Percentiles rank a stretch among this genome's conserved stretches.
phyloP scores from a whole-genome alignment of 106 monocot genomes.

The Ottelia alismoides region DNA sequence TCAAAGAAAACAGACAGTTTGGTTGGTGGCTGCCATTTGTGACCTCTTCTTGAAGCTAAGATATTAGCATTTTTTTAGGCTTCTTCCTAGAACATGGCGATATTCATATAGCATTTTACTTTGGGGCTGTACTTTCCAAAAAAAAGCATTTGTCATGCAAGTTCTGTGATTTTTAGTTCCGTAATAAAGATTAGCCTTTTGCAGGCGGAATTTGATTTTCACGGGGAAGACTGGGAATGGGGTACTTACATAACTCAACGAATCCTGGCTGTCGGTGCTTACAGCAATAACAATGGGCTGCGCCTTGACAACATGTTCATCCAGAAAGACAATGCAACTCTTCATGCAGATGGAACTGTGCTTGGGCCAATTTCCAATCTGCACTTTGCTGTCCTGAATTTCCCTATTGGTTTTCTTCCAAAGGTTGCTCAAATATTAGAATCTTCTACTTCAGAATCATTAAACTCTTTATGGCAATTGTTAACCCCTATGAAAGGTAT shows the following conservation, averaged over 20 bases:
- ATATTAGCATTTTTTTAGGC: too few relatives aligned
- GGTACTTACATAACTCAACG: conserved; percentile 80
- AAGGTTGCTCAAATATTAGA: conserved; percentile 85
- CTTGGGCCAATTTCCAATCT: conserved; percentile 89
- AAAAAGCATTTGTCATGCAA: too few relatives aligned
- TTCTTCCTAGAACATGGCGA: too few relatives aligned
- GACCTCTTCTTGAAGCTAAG: too few relatives aligned
- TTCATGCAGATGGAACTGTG: conserved; percentile 94
- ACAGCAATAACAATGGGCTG: conserved; percentile 89
- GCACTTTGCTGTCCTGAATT: conserved; percentile 97
- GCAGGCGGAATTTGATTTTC: conserved; percentile 96
- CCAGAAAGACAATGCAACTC: conserved; percentile 96
- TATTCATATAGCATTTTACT: too few relatives aligned
- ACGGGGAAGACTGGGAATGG: conserved; percentile 99
- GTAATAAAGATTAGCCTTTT: too few relatives aligned
- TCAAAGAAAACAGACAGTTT: too few relatives aligned
- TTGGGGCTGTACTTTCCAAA: too few relatives aligned
- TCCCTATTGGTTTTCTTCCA: conserved; percentile 86
- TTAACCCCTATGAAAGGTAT: conserved; percentile 86
- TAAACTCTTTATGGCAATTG: conserved; percentile 66
- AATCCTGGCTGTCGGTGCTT: conserved; percentile 63
- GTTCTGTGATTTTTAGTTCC: too few relatives aligned
- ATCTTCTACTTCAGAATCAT: conserved; percentile 50
- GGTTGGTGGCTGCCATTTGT: too few relatives aligned
- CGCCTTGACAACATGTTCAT: conserved; percentile 91